Percentiles rank a stretch among this genome's conserved stretches.
These are phyloP conservation scores for Mycosarcoma mackinlayi DNA, from an alignment of 1,284 basidiomycete species.

Conservation along the genomic window DNA sequence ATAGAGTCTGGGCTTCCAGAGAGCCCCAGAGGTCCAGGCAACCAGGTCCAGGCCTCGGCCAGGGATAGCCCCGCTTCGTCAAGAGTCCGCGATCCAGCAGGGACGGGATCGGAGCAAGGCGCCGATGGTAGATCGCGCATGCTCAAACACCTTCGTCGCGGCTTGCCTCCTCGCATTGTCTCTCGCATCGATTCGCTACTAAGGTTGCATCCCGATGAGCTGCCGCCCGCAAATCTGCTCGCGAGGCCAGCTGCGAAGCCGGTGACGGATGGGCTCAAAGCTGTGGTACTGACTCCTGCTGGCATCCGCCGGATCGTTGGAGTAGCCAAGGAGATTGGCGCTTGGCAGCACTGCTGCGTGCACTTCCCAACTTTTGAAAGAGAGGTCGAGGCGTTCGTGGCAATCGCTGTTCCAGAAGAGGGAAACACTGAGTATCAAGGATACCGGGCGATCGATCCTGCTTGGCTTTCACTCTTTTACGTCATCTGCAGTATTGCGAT, in stretches of 20 bases:
- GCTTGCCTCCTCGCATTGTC: constrained; percentile 27
- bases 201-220: constrained; percentile 22
- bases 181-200: constrained; percentile 25
- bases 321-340: constrained; percentile 46
- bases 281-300: constrained; percentile 14
- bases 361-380: constrained; percentile 50
- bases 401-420: constrained; percentile 16
- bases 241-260: constrained; percentile 22
- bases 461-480: constrained; percentile 49
- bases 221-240: constrained; percentile 39
- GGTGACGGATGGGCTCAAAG: constrained; percentile 32
- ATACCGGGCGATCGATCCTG: constrained; percentile 42
- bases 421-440: constrained; percentile 19
- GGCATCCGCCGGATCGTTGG: constrained; percentile 27
- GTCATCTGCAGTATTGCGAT: constrained; percentile 51
- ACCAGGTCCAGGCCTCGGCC: not conserved
- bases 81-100: constrained; percentile 2
- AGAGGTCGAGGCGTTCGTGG: constrained; percentile 40
- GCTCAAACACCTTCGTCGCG: constrained; percentile 41
- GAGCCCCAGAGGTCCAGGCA: not conserved
- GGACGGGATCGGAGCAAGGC: not conserved
- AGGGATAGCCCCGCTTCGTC: constrained; percentile 4
- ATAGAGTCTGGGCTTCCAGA: constrained; percentile 4
- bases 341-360: constrained; percentile 54
- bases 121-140: constrained; percentile 21